Evolutionary conservation across 2,329 filamentous ascomycete genomes (phyloP).

Genomic region (Monilinia polystroma): DNA sequence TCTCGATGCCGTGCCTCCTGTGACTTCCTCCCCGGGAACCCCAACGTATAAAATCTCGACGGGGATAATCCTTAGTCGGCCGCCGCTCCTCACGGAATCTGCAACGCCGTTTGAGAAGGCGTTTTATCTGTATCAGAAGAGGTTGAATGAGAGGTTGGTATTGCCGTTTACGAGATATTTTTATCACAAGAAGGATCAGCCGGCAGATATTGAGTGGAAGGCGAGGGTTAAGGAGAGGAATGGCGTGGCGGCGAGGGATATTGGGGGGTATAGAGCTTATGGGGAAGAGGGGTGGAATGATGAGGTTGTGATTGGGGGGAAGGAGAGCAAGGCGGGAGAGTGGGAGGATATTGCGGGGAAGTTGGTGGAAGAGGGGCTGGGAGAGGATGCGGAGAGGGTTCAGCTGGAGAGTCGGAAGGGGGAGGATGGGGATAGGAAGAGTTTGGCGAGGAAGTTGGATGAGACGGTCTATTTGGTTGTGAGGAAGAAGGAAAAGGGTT

Average conservation of each 20-base stretch:
- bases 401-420: conserved; percentile 69
- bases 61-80: conserved; percentile 81
- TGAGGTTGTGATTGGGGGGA: conserved; percentile 75
- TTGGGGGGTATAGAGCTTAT: conserved; percentile 79
- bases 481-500: conserved; percentile 47
- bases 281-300: conserved; percentile 80
- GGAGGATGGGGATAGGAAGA: conserved; percentile 66
- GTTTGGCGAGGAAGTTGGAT: conserved; percentile 76
- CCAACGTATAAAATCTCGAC: conserved; percentile 50
- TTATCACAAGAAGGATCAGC: conserved; percentile 91
- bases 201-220: conserved; percentile 84
- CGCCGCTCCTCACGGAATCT: conserved; percentile 80
- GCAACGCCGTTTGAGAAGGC: conserved; percentile 87
- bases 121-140: conserved; percentile 96
- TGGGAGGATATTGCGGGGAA: conserved; percentile 55
- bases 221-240: conserved; percentile 74
- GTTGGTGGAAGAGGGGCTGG: conserved; percentile 49
- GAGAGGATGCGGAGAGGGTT: conserved; percentile 44
- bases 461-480: conserved; percentile 87
- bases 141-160: conserved; percentile 87
- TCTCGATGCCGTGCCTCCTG: conserved; percentile 37
- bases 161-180: conserved; percentile 87
- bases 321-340: conserved; percentile 51
- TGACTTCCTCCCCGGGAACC: conserved; percentile 27
- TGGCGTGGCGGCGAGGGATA: conserved; percentile 75